Conservation (phyloP, 2,329 filamentous ascomycete species). For the Aspergillus novoparasiticus region DNA sequence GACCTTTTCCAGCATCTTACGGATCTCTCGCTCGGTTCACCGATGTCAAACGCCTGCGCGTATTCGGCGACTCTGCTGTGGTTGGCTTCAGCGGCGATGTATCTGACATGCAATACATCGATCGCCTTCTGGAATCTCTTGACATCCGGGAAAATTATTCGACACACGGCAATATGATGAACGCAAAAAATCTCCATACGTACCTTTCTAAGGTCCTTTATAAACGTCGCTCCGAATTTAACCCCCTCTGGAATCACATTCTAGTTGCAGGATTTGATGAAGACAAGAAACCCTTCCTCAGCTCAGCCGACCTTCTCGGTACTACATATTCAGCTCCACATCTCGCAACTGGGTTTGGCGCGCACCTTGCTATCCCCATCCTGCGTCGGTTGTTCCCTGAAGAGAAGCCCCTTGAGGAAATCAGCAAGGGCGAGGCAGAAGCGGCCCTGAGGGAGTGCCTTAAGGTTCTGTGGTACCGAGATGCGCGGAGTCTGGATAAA, state of each 20-base stretch:
- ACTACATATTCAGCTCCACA: conserved; percentile 88
- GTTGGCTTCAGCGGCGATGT: conserved; percentile 96
- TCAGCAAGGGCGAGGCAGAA: conserved; percentile 78
- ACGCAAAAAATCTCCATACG: conserved; percentile 92
- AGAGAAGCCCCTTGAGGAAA: conserved; percentile 71
- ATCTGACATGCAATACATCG: conserved; percentile 98
- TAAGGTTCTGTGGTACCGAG: conserved; percentile 97
- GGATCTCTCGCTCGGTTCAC: conserved; percentile 96
- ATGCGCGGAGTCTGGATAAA: conserved; percentile 86
- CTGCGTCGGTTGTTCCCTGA: conserved; percentile 82
- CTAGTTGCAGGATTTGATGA: conserved; percentile 88
- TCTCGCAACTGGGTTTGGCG: conserved; percentile 90
- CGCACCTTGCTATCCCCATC: conserved; percentile 89
- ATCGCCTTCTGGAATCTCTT: conserved; percentile 83
- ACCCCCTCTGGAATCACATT: conserved; percentile 96
- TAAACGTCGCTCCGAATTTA: conserved; percentile 90
- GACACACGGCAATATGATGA: conserved; percentile 60
- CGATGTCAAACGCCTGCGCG: conserved; percentile 90
- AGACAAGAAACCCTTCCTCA: conserved; percentile 80
- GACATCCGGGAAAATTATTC: conserved; percentile 88
- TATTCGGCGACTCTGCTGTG: conserved; percentile 80
- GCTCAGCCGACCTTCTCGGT: conserved; percentile 86
- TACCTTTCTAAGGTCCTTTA: conserved; percentile 97
- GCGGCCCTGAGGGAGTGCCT: conserved; percentile 86
- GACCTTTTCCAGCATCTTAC: conserved; percentile 72